phyloP scores from a whole-genome alignment of 345 rosid species.

The Eucalyptus curtisii region DNA sequence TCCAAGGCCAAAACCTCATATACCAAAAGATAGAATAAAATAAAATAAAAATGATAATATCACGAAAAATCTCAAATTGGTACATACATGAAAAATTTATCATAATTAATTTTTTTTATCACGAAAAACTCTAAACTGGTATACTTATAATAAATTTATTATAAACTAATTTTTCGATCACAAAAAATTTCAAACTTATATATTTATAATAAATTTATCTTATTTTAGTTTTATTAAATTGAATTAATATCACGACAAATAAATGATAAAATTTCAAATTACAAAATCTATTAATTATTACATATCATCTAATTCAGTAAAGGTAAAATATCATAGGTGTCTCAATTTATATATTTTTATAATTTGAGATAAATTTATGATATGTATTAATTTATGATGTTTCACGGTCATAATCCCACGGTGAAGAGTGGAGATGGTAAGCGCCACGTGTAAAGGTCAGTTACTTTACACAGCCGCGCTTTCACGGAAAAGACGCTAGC shows the following conservation, averaged over 20 bases:
- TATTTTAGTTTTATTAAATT: accelerated
- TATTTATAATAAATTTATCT: too few species aligned
- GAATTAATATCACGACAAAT: too few species aligned
- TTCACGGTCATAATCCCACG: too few species aligned
- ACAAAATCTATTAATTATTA: accelerated
- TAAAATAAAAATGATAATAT: accelerated
- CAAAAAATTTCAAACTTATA: accelerated
- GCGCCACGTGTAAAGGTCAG: background rate
- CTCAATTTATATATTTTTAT: too few species aligned
- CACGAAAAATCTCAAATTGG: accelerated
- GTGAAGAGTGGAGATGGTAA: too few species aligned
- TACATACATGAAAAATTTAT: too few species aligned
- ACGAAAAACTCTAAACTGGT: accelerated
- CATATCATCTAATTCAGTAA: accelerated
- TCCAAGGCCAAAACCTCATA: background rate
- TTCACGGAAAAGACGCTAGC: background rate
- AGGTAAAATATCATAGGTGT: accelerated
- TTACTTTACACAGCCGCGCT: background rate
- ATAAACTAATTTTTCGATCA: accelerated
- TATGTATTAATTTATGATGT: too few species aligned
- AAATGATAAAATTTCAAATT: too few species aligned
- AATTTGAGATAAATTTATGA: too few species aligned
- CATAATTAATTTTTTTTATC: too few species aligned
- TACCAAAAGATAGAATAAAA: background rate
- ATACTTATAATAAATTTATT: too few species aligned